Evolutionary conservation across 805 yeast species (phyloP).

Genomic region (Danielia reshetovae): DNA sequence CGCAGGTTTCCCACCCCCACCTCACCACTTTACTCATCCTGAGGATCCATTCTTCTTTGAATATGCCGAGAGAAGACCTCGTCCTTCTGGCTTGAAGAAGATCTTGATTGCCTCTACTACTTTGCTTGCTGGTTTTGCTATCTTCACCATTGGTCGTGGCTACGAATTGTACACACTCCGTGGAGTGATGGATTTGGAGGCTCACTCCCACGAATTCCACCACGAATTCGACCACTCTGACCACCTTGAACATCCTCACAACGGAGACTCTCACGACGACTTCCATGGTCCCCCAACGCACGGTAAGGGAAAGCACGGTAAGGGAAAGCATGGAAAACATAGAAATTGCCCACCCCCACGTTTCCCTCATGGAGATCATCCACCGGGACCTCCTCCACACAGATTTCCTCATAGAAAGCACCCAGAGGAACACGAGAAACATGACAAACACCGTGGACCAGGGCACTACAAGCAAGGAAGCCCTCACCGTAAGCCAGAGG

Average conservation of each 20-base stretch:
- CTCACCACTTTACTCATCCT: slow-evolving; percentile 1
- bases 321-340: no score
- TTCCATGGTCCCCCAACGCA: slow-evolving; percentile 1
- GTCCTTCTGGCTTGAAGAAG: slow-evolving; percentile 3
- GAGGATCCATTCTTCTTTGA: slow-evolving; percentile 10
- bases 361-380: no score
- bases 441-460: no score
- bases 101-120: slow-evolving; percentile 8
- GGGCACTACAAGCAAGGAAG: no score
- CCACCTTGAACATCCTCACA: neutral
- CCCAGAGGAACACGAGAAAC: no score
- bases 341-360: no score
- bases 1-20: slow-evolving; percentile 1
- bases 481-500: no score
- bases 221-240: neutral
- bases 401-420: no score
- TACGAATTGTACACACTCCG: slow-evolving; percentile 11
- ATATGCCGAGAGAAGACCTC: neutral
- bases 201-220: no score
- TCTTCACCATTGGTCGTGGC: slow-evolving; percentile 15
- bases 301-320: neutral
- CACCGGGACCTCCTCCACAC: no score
- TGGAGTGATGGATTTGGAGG: no score
- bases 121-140: slow-evolving; percentile 11
- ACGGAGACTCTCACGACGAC: slow-evolving; percentile 3